Conservation (phyloP, 345 rosid species). For the Citropsis articulata region DNA sequence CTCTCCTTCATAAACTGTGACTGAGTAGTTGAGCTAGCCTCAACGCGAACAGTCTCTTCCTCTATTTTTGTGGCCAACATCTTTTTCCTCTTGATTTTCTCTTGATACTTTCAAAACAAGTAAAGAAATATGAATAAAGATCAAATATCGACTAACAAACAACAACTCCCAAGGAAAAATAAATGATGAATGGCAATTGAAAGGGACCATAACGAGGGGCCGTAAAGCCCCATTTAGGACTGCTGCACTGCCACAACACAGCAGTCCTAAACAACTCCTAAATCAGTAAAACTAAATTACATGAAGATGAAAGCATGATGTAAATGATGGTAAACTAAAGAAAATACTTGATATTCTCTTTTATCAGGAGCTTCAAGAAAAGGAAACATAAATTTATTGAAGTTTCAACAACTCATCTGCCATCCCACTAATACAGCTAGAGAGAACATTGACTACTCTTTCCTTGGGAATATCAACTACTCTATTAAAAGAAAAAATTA, state of each 20-base stretch:
- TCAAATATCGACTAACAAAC: not conserved
- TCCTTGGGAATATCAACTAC: not conserved
- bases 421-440: not conserved
- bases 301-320: too few relatives aligned
- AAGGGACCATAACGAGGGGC: not conserved
- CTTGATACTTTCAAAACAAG: constrained; percentile 46
- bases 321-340: too few relatives aligned
- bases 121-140: constrained; percentile 4
- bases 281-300: too few relatives aligned
- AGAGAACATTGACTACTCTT: not conserved
- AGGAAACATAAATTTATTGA: not conserved
- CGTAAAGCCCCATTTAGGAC: too few relatives aligned
- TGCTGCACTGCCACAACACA: too few relatives aligned
- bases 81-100: constrained; percentile 59
- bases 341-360: not conserved
- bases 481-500: not conserved
- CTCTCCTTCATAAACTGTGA: constrained; percentile 38
- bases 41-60: constrained; percentile 33
- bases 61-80: constrained; percentile 43
- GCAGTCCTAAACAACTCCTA: too few relatives aligned
- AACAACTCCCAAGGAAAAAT: constrained; percentile 1
- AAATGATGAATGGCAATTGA: not conserved
- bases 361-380: not conserved
- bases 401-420: not conserved
- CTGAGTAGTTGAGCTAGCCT: constrained; percentile 36